Evolutionary conservation across 1,284 basidiomycete genomes (phyloP), one percentile per base, ranked within the genome.

Genomic region (Papiliotrema laurentii): DNA sequence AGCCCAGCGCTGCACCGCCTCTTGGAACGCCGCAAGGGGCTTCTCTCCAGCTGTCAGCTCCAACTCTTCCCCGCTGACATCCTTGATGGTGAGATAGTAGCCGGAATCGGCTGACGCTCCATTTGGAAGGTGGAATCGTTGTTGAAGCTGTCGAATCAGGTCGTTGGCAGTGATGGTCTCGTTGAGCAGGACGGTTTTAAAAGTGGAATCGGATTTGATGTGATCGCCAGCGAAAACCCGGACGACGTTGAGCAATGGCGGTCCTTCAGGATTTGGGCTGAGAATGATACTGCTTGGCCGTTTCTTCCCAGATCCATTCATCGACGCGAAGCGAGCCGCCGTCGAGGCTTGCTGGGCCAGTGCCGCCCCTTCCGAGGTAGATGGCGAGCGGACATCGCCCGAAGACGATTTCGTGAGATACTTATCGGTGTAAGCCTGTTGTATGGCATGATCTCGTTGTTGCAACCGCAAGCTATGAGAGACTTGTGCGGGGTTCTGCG

Each of bases 171-270:
- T 86, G 0, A 92, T 97, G 4, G 83, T 84, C 7, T 86, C 78
- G 64, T 93, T 97, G 54, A 97, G 81, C 19, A 97, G 75, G 1
- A 96, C 94, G 1, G 94, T 97, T 77, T 97, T 97, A 80, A 97
- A 98, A 1, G 92, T 96, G 3, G 91, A 89, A 59, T 97, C 92
- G 1, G 89, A 89, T 65, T 92, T 84, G 52, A 77, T 66, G 19
- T 73, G 64, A 54, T 87, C 83, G 9, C 93, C 94, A 0, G 92
- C 92, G 68, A 98, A 97, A 38, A 98, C 83, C 18, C 93, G 86
- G 45, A 97, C 83, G 51, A 98, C 93, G 61, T 87, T 96, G 51
- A 97, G 80, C 58, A 93, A 85, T 0, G 89, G 89, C 16, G 79
- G 80, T 2, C 82, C 77, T 9, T 78, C 80, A 56, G 44, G 70